Evolutionary conservation across 306 rosid species (phyloP).

Genomic region (Quercus wislizeni): DNA sequence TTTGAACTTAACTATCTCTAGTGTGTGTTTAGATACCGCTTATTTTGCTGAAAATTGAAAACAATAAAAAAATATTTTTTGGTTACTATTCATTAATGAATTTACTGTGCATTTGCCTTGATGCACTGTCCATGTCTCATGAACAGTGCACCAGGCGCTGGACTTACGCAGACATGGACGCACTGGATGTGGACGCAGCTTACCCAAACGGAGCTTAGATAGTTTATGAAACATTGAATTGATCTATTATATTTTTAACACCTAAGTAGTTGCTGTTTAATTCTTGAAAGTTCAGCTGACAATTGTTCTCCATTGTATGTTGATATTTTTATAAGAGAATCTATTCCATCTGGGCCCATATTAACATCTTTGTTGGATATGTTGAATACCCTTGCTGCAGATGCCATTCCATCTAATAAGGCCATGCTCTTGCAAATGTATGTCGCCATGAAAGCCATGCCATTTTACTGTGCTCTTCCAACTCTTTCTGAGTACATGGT

Average conservation of each 20-base stretch:
- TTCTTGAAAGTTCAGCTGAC: neutral
- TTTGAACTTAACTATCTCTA: slow-evolving; percentile 1
- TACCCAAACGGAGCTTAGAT: neutral
- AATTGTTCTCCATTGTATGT: neutral
- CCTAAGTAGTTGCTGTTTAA: neutral
- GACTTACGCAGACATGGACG: too few relatives aligned
- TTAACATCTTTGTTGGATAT: slow-evolving; percentile 16
- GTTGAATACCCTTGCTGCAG: slow-evolving; percentile 43
- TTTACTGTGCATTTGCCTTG: too few relatives aligned
- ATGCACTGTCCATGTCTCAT: too few relatives aligned
- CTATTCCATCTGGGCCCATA: neutral
- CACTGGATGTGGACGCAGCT: too few relatives aligned
- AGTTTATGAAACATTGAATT: neutral
- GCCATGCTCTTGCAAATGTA: slow-evolving; percentile 82
- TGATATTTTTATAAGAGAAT: neutral
- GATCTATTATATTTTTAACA: neutral
- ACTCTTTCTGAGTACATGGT: slow-evolving; percentile 67
- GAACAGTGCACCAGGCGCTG: too few relatives aligned
- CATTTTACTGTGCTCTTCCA: slow-evolving; percentile 79
- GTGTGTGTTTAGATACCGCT: too few relatives aligned
- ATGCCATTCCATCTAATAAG: slow-evolving; percentile 69
- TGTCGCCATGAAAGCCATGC: slow-evolving; percentile 91
- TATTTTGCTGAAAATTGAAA: too few relatives aligned
- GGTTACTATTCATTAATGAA: too few relatives aligned
- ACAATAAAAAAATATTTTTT: too few relatives aligned